Percentiles rank a stretch among this genome's conserved stretches.
These are phyloP conservation scores for Lactarius deliciosus DNA, from an alignment of 768 basidiomycete genomes.

Conservation along the genomic window DNA sequence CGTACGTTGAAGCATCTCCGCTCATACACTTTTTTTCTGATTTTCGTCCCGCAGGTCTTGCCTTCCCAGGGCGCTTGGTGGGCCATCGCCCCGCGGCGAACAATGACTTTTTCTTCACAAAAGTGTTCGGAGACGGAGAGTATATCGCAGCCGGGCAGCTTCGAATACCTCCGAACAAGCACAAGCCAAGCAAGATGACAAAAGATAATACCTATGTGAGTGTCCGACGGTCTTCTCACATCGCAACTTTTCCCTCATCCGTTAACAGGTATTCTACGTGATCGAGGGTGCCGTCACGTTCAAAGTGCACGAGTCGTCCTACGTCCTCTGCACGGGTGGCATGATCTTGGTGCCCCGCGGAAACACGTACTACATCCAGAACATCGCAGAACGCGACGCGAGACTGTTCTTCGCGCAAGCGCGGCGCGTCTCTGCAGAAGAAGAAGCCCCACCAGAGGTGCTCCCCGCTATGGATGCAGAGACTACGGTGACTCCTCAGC, in stretches of 20 bases:
- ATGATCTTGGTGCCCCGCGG: conserved; percentile 92
- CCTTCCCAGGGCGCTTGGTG: conserved; percentile 71
- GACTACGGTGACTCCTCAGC: conserved; percentile 12
- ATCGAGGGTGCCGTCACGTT: conserved; percentile 88
- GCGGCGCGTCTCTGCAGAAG: conserved; percentile 46
- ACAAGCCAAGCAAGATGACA: conserved; percentile 83
- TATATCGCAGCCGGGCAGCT: conserved; percentile 92
- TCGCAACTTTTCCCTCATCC: conserved; percentile 23
- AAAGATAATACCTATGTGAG: conserved; percentile 93
- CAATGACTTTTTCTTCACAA: conserved; percentile 81
- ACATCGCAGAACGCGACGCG: conserved; percentile 76
- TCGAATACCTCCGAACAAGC: conserved; percentile 70
- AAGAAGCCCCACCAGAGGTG: conserved; percentile 29
- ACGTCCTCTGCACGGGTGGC: conserved; percentile 77
- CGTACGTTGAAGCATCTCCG: conserved; percentile 51
- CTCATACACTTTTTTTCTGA: not conserved
- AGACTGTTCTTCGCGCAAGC: conserved; percentile 93
- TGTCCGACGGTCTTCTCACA: conserved; percentile 20
- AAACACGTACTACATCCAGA: conserved; percentile 91
- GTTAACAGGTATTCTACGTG: conserved; percentile 68
- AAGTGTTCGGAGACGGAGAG: conserved; percentile 86
- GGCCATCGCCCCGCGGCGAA: conserved; percentile 58
- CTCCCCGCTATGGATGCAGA: conserved; percentile 24
- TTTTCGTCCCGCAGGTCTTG: conserved; percentile 57
- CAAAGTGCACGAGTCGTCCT: conserved; percentile 74